Percentiles rank a stretch among this genome's conserved stretches.
Evolutionary conservation across 2,329 filamentous ascomycete species (phyloP).

Genomic region (Hymenoscyphus salicellus): DNA sequence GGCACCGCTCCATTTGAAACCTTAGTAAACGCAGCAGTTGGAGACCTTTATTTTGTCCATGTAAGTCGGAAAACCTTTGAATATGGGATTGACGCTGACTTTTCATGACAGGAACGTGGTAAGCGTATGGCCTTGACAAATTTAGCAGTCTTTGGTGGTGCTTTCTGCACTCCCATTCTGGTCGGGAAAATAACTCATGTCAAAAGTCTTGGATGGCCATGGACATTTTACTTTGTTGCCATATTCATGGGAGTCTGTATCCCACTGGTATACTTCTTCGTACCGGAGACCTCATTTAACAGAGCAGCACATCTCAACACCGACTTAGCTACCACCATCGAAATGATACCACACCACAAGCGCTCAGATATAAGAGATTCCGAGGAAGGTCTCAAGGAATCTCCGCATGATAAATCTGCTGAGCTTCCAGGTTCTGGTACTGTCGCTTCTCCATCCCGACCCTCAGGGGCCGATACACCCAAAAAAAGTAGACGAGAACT

Average conservation of each 20-base stretch:
- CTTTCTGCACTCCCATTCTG: slow-evolving; percentile 80
- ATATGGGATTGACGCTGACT: background rate
- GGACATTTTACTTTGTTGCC: slow-evolving; percentile 84
- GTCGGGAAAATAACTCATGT: slow-evolving; percentile 76
- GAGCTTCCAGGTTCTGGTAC: background rate
- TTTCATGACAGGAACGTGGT: slow-evolving; percentile 59
- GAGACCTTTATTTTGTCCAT: slow-evolving; percentile 88
- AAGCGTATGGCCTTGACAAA: slow-evolving; percentile 82
- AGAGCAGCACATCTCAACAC: slow-evolving; percentile 67
- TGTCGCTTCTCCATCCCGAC: background rate
- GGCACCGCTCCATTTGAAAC: slow-evolving; percentile 87
- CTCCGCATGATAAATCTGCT: background rate
- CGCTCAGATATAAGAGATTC: background rate
- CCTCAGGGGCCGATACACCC: slow-evolving; percentile 29
- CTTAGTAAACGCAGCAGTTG: slow-evolving; percentile 82
- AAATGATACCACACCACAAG: background rate
- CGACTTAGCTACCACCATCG: slow-evolving; percentile 48
- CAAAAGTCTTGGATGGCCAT: slow-evolving; percentile 68
- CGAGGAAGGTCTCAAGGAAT: background rate
- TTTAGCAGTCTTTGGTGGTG: slow-evolving; percentile 66
- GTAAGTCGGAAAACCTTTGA: slow-evolving; percentile 45
- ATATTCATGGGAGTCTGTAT: slow-evolving; percentile 75
- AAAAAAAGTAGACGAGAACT: slow-evolving; percentile 58
- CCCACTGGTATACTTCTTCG: slow-evolving; percentile 70
- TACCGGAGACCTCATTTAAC: slow-evolving; percentile 79